Percentiles rank a stretch among this genome's conserved stretches.
These are phyloP conservation scores for Albizia julibrissin DNA, from an alignment of 306 rosid genomes.

Conservation along the genomic window DNA sequence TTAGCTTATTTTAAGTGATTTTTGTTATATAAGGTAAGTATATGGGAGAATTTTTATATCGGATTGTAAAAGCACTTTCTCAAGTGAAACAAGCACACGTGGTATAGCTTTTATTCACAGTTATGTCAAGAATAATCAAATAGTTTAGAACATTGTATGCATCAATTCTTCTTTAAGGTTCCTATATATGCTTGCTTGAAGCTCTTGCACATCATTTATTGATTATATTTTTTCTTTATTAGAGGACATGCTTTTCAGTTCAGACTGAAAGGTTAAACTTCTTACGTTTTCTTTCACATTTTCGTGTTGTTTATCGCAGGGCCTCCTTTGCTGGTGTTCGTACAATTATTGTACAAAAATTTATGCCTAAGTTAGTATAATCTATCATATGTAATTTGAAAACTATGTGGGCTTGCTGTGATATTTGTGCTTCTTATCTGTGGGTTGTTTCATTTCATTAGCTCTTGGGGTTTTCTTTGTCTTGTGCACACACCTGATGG, in stretches of 20 bases:
- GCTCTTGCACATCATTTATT: constrained; percentile 17
- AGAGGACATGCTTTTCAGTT: constrained; percentile 90
- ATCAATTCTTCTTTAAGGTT: not conserved
- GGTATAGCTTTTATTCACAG: constrained; percentile 1
- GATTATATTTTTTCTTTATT: constrained; percentile 38
- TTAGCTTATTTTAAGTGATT: too few species aligned
- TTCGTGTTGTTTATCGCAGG: constrained; percentile 96
- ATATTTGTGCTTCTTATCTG: constrained; percentile 8
- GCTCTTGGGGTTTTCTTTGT: constrained; percentile 99
- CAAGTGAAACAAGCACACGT: not conserved
- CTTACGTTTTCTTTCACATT: constrained; percentile 87
- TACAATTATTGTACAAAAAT: constrained; percentile 89
- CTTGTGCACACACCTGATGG: constrained; percentile 99
- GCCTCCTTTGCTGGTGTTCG: constrained; percentile 96
- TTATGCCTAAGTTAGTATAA: constrained; percentile 83
- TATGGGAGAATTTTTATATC: too few species aligned
- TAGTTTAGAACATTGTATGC: not conserved
- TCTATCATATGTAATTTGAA: constrained; percentile 11
- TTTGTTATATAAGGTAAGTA: too few species aligned
- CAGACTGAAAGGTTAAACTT: constrained; percentile 88
- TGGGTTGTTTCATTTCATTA: constrained; percentile 29
- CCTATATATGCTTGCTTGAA: constrained; percentile 22
- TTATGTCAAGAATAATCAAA: not conserved
- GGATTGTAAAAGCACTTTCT: too few species aligned
- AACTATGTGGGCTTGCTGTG: not conserved